These are phyloP conservation scores for Gossypium arboreum DNA, from an alignment of 345 rosid species.

Conservation along the genomic window DNA sequence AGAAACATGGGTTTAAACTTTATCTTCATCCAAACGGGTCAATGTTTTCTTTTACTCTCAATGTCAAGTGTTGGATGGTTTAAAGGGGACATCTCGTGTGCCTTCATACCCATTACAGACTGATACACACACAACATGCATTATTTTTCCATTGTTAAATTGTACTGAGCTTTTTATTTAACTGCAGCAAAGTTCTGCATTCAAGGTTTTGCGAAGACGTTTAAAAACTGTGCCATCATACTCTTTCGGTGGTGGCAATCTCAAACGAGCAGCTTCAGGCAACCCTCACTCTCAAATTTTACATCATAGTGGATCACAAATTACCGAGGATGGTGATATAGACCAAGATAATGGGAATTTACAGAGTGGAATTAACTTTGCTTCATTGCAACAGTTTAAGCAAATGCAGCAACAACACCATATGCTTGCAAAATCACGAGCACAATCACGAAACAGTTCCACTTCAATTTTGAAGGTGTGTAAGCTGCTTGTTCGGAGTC, in stretches of 20 bases:
- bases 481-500: conserved; percentile 6
- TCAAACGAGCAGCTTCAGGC: conserved; percentile 68
- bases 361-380: conserved; percentile 74
- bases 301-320: conserved; percentile 44
- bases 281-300: conserved; percentile 56
- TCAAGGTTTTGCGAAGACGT: conserved; percentile 81
- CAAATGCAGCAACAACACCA: conserved; percentile 85
- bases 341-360: conserved; percentile 48
- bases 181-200: conserved; percentile 92
- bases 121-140: not conserved
- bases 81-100: not conserved
- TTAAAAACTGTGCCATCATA: conserved; percentile 81
- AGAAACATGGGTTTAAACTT: not conserved
- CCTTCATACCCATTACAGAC: not conserved
- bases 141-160: not conserved
- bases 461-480: conserved; percentile 48
- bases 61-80: not conserved
- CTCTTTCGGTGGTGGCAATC: conserved; percentile 63
- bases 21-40: not conserved
- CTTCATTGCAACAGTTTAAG: conserved; percentile 72
- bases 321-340: conserved; percentile 57
- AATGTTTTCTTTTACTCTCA: not conserved
- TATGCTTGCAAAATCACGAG: conserved; percentile 49
- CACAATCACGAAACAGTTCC: conserved; percentile 39
- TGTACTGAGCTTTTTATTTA: conserved; percentile 1